Evolutionary conservation across 164 flowering plant genomes (phyloP).

Genomic region (Taxillus chinensis): DNA sequence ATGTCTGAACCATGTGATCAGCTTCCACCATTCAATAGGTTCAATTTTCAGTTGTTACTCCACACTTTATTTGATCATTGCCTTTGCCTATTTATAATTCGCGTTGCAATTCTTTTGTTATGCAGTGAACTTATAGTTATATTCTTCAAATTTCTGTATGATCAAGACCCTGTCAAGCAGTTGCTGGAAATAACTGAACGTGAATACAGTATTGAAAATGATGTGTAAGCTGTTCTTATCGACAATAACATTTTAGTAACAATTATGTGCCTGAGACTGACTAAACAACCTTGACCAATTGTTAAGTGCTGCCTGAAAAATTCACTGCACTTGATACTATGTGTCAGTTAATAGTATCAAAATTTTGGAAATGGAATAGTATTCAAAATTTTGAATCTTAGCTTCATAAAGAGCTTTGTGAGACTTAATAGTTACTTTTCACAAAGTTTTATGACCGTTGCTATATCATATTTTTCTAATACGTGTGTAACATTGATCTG

Average conservation of each 20-base stretch:
- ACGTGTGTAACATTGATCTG: no score
- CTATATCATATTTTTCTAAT: no score
- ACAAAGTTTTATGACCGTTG: no score
- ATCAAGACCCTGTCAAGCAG: constrained; percentile 81
- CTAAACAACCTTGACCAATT: constrained; percentile 1
- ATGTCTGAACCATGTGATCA: constrained; percentile 90
- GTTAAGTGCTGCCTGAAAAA: no score
- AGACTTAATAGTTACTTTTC: no score
- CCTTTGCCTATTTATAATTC: constrained; percentile 3
- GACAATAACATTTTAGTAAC: not conserved
- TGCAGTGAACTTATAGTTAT: constrained; percentile 85
- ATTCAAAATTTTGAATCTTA: no score
- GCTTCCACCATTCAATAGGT: constrained; percentile 73
- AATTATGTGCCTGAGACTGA: not conserved
- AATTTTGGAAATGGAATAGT: no score
- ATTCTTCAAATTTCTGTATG: constrained; percentile 79
- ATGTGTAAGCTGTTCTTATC: constrained; percentile 48
- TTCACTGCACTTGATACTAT: no score
- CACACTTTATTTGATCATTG: constrained; percentile 7
- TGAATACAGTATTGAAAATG: constrained; percentile 49
- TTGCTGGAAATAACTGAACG: constrained; percentile 55
- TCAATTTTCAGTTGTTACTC: constrained; percentile 9
- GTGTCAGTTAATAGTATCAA: no score
- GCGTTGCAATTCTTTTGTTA: constrained; percentile 12
- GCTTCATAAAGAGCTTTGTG: no score